Base-by-base conservation (phyloP, 441 rosid genomes). In the Populus tomentosa region DNA sequence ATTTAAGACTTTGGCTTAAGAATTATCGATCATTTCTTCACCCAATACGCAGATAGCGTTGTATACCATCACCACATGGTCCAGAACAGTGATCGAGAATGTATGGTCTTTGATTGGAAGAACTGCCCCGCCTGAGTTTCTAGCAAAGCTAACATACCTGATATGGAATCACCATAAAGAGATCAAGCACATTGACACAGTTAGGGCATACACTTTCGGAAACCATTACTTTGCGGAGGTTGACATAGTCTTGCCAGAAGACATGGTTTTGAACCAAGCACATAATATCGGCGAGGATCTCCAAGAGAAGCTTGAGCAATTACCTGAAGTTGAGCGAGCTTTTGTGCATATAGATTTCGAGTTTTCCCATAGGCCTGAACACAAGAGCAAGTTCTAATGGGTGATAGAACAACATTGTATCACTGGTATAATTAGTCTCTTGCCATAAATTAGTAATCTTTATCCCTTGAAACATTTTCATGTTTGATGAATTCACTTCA, bases 271-370 rank as follows among this genome's bases (percentile, higher is more conserved):
- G 46, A 78, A 30, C 16, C 72, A 75, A 79, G 89, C 92, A 9
- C 92, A 89, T 72, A 81, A 86, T 63, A 86, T 89, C 30, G 92
- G 92, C 1, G 89, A 89, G 78, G 50, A 82, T 21, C 83, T 89
- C 13, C 89, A 87, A 50, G 90, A 85, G 81, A 87, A 87, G 81
- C 88, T 89, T 24, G 90, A 89, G 78, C 80, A 79, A 56, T 77
- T 86, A 50, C 88, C 90, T 20, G 86, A 87, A 71, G 87, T 89
- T 4, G 92, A 86, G 77, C 84, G 90, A 75, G 90, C 90, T 32
- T 89, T 89, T 33, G 90, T 89, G 66, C 92, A 89, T 69, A 82
- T 87, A 5, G 92, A 87, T 79, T 85, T 87, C 67, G 90, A 87
- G 82, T 82, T 77, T 42, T 76, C 86, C 28, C 90, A 89, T 21